Base-by-base conservation (phyloP, 331 rosid genomes). In the Quercus tomentella region DNA sequence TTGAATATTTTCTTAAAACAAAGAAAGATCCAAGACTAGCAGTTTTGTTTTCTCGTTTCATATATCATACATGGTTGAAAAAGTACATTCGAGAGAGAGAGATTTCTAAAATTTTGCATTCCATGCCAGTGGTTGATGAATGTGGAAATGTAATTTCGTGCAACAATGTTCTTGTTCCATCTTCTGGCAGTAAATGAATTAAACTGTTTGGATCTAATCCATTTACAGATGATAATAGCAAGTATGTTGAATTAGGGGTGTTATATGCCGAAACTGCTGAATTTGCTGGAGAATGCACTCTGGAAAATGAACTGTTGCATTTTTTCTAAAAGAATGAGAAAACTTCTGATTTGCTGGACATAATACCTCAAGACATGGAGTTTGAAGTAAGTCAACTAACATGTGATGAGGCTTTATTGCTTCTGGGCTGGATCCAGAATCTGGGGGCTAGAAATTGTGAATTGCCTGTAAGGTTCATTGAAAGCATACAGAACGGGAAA, bases 151-250 rank as follows among this genome's bases (percentile, higher is more conserved):
- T 58, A 11, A n/a, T 67, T 21, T 21, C 15, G 72, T 21, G 43
- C 23, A 41, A 81, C 80, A 16, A 49, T 10, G 5, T 14, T 49
- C 66, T 81, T 45, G 72, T 75, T 33, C n/a, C 73, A 12, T 54
- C 76, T 3, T 75, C 63, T 15, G 62, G 35, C 8, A 75, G 80
- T 61, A 75, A 81, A 56, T 68, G 84, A 72, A 30, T 25, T 21
- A 56, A 81, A 56, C 49, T 75, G 30, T 75, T 81, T 69, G 76
- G 76, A 45, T 25, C 55, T 56, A 75, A 75, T 30, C 84, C 84
- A 23, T 81, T 35, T 30, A 35, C 28, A n/a, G 14, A 52, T 2
- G 54, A 11, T 49, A 49, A 49, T 22, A 56, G 45, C 3, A 18
- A 56, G 4, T 63, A 43, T 21, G 71, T 68, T 81, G 84, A 75